Percentiles rank a stretch among this genome's conserved stretches.
Evolutionary conservation across 768 basidiomycete species (phyloP).

Genomic region (Heimioporus sp.): DNA sequence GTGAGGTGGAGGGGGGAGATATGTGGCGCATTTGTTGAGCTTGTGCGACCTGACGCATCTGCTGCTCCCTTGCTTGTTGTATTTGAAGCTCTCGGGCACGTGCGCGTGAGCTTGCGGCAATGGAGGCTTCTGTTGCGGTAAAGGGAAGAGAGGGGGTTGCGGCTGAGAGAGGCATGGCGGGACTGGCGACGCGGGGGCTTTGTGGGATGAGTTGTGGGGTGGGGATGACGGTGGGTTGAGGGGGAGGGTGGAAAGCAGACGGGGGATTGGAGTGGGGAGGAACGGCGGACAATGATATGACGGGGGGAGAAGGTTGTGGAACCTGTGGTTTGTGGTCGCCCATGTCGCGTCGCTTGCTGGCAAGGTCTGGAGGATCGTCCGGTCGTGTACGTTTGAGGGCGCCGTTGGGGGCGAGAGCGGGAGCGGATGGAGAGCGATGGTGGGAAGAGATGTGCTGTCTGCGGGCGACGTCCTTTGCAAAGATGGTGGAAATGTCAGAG

Average conservation of each 20-base stretch:
- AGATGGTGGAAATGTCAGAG: constrained; percentile 54
- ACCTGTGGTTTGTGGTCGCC: constrained; percentile 55
- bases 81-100: constrained; percentile 37
- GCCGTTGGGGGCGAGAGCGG: constrained; percentile 21
- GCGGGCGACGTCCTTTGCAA: constrained; percentile 59
- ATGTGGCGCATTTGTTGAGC: constrained; percentile 41
- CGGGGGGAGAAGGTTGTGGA: constrained; percentile 39
- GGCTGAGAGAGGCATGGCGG: constrained; percentile 30
- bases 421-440: constrained; percentile 18
- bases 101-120: constrained; percentile 30
- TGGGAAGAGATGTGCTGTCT: constrained; percentile 36
- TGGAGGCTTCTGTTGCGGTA: constrained; percentile 34
- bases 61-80: constrained; percentile 34
- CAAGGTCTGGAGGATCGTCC: constrained; percentile 46
- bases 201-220: constrained; percentile 18
- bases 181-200: constrained; percentile 34
- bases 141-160: constrained; percentile 30
- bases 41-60: constrained; percentile 33
- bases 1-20: constrained; percentile 37
- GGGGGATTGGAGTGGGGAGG: constrained; percentile 23
- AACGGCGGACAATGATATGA: constrained; percentile 14
- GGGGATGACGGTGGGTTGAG: constrained; percentile 12
- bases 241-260: constrained; percentile 19
- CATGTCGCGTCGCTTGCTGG: constrained; percentile 66
- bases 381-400: constrained; percentile 62